Base-by-base conservation (phyloP, 352 stramenopile genomes). In the Phytophthora parvispora region DNA sequence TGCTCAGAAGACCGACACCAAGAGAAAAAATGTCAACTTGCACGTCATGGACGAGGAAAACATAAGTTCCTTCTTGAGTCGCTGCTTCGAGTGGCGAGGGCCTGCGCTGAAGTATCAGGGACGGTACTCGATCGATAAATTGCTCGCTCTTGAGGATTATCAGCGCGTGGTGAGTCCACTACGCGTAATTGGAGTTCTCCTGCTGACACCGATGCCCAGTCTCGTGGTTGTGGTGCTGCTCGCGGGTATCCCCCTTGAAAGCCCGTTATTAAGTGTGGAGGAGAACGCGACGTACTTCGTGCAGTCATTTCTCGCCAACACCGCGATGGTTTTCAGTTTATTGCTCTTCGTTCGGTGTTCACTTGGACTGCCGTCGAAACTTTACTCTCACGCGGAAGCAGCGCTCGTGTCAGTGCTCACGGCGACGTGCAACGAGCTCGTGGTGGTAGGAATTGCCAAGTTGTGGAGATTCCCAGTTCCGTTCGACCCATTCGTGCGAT, bases 121-220 rank as follows among this genome's bases (percentile, higher is more conserved):
- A 15, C 56, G 56, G 5, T 75, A 72, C 51, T 75, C 67, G 2
- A 56, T 75, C 42, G 55, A 72, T 31, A 72, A 75, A 32, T 22
- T 75, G 24, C 48, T 67, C 18, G 58, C 56, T 18, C 66, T 75
- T 28, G 32, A 67, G 47, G 28, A 63, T 27, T 75, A 75, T 65
- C 65, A 64, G 38, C 40, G 60, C 1, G 60, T 54, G 1, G 24
- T 36, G 7, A 71, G 54, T 13, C 56, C 20, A 18, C 25, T 48
- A 0, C 61, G 62, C 7, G 62, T 75, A 12, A 22, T 55, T n/a
- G 49, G 47, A 2, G 69, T 74, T n/a, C 18, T 77, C 10, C 2
- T 70, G 15, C 32, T 69, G 24, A 61, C 59, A 15, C 64, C 69
- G 1, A 8, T 74, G 0, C 58, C 57, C 3, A 60, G 64, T 12